Evolutionary conservation across 352 stramenopile genomes (phyloP).

Genomic region (Aphanomyces astaci): DNA sequence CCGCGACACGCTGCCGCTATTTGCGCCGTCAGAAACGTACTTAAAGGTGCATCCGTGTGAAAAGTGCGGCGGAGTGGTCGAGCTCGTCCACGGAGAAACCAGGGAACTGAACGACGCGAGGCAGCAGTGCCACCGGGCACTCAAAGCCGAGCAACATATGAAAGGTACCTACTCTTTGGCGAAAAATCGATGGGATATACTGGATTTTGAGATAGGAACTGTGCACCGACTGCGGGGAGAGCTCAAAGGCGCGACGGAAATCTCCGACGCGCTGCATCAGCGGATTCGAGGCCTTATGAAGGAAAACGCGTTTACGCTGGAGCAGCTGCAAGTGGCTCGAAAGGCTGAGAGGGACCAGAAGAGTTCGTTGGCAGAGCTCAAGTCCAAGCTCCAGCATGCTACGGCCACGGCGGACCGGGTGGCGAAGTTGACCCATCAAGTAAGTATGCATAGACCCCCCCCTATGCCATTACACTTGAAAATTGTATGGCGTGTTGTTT

Average conservation of each 20-base stretch:
- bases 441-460: too few species aligned
- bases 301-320: slow-evolving; percentile 67
- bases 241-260: slow-evolving; percentile 60
- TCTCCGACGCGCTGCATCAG: slow-evolving; percentile 68
- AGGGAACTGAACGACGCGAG: slow-evolving; percentile 57
- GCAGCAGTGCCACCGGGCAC: slow-evolving; percentile 50
- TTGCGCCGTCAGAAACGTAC: slow-evolving; percentile 60
- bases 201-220: slow-evolving; percentile 26
- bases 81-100: slow-evolving; percentile 75
- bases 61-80: slow-evolving; percentile 55
- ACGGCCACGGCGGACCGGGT: slow-evolving; percentile 61
- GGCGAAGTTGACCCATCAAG: slow-evolving; percentile 36
- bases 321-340: slow-evolving; percentile 59
- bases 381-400: slow-evolving; percentile 58
- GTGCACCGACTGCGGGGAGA: slow-evolving; percentile 59
- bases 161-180: background rate
- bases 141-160: slow-evolving; percentile 72
- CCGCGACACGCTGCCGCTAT: slow-evolving; percentile 53
- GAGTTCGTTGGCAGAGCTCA: slow-evolving; percentile 45
- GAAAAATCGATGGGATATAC: too few species aligned
- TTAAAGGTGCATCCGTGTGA: slow-evolving; percentile 71
- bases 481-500: background rate
- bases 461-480: too few species aligned
- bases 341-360: slow-evolving; percentile 75
- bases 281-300: slow-evolving; percentile 64